Evolutionary conservation across 1,284 basidiomycete species (phyloP), one percentile per base, ranked within the genome.

Genomic region (Trichosporon sp.): DNA sequence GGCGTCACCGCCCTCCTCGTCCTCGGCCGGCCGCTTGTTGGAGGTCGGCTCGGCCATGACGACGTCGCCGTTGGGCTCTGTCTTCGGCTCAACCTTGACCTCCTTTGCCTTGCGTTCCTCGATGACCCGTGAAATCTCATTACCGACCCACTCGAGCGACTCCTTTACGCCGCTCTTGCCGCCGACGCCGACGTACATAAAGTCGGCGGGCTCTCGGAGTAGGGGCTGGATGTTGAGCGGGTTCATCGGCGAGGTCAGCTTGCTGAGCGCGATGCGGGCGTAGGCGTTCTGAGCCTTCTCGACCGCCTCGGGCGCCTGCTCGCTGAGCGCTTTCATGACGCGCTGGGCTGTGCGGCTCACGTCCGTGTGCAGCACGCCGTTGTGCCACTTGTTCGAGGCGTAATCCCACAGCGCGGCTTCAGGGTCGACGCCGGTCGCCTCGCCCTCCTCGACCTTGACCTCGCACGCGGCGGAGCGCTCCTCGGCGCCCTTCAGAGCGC

Each of bases 161-260:
- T 73, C 72, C 4, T 71, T 72, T 2, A 80, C 75, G 3, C 79
- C 78, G n/a, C 67, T 71, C 69, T 77, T 77, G 5, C 74, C 77
- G 10, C 79, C 79, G 2, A 78, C 71, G 11, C 80, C 80, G 11
- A 69, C 68, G 70, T 79, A 76, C 48, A 75, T 43, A 66, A 83
- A 83, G 69, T 83, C 81, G 40, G 68, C 63, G 3, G 78, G 78
- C 31, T 76, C 70, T 14, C 73, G 71, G 14, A 83, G 76, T 26
- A 83, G 70, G 10, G 79, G 76, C 14, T 75, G 68, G 43, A 83
- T 77, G 69, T 83, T 78, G 65, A 83, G 75, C 0, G 78, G 78
- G 63, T 79, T 77, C 19, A 69, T 12, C 1, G 78, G 71, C 3
- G 70, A 69, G 0, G 78, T 76, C 21, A 81, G 68, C 6, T 77